Evolutionary conservation across 345 rosid genomes (phyloP), one percentile per base, ranked within the genome.

Genomic region (Citropsis articulata): DNA sequence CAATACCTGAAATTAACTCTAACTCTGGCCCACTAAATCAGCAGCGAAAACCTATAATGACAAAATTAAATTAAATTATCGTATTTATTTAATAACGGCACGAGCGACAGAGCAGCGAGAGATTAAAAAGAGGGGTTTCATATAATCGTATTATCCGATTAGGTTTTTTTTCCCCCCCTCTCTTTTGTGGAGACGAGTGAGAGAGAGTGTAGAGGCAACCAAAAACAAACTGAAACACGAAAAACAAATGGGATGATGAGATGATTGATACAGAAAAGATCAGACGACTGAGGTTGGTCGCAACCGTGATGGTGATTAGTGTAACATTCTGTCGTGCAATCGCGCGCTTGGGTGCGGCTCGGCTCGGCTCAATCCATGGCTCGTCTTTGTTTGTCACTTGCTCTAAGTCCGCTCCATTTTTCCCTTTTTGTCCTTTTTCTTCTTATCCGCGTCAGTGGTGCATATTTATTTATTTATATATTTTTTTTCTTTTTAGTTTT

Each of bases 331-430:
- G 80, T 76, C 64, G 56, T 63, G 77, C 82, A 56, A 81, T 87
- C 84, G 86, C 85, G 88, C 84, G 86, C 78, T 72, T 5, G 30
- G 77, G 77, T 83, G 62, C 68, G 81, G 88, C 90, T 76, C 75
- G 78, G 88, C 90, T 76, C 75, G 77, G 83, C 83, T 83, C 82
- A 19, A 64, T 31, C 75, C 71, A 45, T 10, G 45, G 45, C 45
- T 40, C 12, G 45, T 40, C 45, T 40, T 2, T 42, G 69, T 81
- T 70, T 57, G 9, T 66, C 45, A 33, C 69, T 35, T 10, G n/a
- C 45, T 7, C 25, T 65, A 19, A 5, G 40, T 8, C 36, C 50
- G 45, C 45, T 40, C 13, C 16, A 57, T 48, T 67, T 69, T 77
- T 53, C 73, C 22, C 9, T n/a, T 31, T 48, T 62, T 25, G 3